These are phyloP conservation scores for Syncephalis fuscata DNA, from an alignment of 371 early-diverging fungal species.

Conservation along the genomic window DNA sequence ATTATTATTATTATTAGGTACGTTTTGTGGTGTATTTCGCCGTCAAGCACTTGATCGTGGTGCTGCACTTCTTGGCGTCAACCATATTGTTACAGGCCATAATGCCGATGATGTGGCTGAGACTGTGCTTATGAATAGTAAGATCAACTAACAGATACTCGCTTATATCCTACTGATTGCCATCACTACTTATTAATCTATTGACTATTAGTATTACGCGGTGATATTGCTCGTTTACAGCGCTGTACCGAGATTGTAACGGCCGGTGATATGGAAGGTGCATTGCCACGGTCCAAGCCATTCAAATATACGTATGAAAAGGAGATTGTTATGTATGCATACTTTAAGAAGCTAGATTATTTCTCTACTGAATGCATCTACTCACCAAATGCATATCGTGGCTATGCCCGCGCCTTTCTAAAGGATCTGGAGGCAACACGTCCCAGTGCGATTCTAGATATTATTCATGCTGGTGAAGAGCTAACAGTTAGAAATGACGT, in stretches of 20 bases:
- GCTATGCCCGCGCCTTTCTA: conserved; percentile 89
- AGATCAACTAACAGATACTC: too few species aligned
- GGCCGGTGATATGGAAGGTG: conserved; percentile 31
- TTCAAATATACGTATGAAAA: conserved; percentile 99
- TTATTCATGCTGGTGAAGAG: conserved; percentile 89
- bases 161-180: too few species aligned
- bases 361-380: conserved; percentile 99
- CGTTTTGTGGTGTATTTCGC: conserved; percentile 99
- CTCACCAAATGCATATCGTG: conserved; percentile 97
- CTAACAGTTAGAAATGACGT: conserved; percentile 52
- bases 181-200: too few species aligned
- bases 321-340: conserved; percentile 99
- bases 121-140: conserved; percentile 98
- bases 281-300: conserved; percentile 87
- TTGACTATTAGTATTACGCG: conserved; percentile 67
- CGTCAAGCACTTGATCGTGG: conserved; percentile 98
- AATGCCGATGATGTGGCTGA: conserved; percentile 99
- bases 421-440: conserved; percentile 95
- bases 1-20: conserved; percentile 22
- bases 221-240: conserved; percentile 88
- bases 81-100: conserved; percentile 98
- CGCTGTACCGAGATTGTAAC: conserved; percentile 92
- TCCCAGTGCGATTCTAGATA: conserved; percentile 79
- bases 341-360: conserved; percentile 95
- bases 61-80: conserved; percentile 74